Percentiles rank a stretch among this genome's conserved stretches.
Evolutionary conservation across 441 rosid genomes (phyloP).

Genomic region (Croton laevigatus): DNA sequence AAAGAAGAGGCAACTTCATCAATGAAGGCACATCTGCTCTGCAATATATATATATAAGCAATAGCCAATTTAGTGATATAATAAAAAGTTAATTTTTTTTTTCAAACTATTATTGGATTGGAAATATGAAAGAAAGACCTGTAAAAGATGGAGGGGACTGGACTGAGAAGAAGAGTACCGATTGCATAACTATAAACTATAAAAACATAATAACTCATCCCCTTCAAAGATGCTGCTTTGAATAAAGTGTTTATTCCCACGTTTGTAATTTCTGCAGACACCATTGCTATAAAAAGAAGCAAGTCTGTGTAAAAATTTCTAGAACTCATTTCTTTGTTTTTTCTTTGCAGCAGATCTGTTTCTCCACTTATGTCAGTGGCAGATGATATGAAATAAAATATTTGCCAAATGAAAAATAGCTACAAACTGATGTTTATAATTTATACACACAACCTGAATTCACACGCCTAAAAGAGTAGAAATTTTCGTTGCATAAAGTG

Average conservation of each 20-base stretch:
- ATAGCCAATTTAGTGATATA: not conserved
- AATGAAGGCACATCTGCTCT: conserved; percentile 13
- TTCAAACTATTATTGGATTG: no score
- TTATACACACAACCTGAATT: no score
- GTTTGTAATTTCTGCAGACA: conserved; percentile 51
- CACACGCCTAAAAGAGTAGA: no score
- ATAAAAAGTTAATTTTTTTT: not conserved
- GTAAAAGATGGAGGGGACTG: conserved; percentile 54
- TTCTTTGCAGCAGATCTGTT: no score
- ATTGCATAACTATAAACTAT: conserved; percentile 53
- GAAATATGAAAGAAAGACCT: conserved; percentile 21
- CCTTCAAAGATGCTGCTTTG: conserved; percentile 59
- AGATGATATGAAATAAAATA: no score
- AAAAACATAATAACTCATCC: conserved; percentile 62
- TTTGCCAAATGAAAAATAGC: no score
- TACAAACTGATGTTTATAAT: no score
- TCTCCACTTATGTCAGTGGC: no score
- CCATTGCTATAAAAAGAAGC: conserved; percentile 45
- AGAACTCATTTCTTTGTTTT: not conserved
- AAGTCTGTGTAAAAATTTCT: not conserved
- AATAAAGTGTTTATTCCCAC: conserved; percentile 62
- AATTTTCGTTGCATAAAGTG: no score
- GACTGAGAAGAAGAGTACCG: conserved; percentile 61
- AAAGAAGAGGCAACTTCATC: conserved; percentile 15
- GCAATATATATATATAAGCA: not conserved